These are phyloP conservation scores for Paspalum notatum DNA, from an alignment of 176 grass and related monocot species.

Conservation along the genomic window DNA sequence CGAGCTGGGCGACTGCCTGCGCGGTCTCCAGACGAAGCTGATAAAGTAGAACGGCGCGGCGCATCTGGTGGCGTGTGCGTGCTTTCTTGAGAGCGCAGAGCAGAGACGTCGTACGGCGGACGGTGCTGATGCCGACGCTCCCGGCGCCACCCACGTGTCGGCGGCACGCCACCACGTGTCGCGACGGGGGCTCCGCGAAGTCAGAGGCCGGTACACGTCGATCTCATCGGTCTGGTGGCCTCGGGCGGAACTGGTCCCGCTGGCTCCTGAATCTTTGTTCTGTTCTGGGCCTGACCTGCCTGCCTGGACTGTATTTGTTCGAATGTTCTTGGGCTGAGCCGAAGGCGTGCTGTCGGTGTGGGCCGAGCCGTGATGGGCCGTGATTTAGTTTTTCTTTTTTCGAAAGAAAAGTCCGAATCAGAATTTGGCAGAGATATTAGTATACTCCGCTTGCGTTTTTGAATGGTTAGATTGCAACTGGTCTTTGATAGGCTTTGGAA, in stretches of 20 bases:
- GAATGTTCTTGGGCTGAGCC: too few species aligned
- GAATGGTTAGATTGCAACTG: too few species aligned
- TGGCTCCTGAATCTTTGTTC: too few species aligned
- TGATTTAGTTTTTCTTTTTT: background rate
- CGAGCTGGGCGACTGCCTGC: too few species aligned
- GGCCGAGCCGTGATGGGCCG: background rate
- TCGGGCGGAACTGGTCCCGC: background rate
- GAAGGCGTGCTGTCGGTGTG: background rate
- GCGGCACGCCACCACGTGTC: background rate
- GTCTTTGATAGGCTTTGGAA: too few species aligned
- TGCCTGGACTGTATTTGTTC: too few species aligned
- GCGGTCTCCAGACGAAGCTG: background rate
- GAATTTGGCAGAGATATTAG: too few species aligned
- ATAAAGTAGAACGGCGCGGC: too few species aligned
- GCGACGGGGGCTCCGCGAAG: background rate
- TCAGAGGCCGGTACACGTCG: slow-evolving; percentile 15
- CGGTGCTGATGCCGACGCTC: background rate
- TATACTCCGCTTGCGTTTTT: too few species aligned
- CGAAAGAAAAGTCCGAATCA: too few species aligned
- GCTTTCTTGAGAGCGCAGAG: background rate
- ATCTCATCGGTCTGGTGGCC: background rate
- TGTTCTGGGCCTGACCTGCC: too few species aligned
- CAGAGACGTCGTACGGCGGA: background rate
- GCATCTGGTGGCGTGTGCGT: slow-evolving; percentile 5
- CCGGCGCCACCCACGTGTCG: background rate